A percentile compares a stretch with the other conserved stretches of the same genome.
Conservation (phyloP, 306 rosid genomes). For the Heteromeles arbutifolia region DNA sequence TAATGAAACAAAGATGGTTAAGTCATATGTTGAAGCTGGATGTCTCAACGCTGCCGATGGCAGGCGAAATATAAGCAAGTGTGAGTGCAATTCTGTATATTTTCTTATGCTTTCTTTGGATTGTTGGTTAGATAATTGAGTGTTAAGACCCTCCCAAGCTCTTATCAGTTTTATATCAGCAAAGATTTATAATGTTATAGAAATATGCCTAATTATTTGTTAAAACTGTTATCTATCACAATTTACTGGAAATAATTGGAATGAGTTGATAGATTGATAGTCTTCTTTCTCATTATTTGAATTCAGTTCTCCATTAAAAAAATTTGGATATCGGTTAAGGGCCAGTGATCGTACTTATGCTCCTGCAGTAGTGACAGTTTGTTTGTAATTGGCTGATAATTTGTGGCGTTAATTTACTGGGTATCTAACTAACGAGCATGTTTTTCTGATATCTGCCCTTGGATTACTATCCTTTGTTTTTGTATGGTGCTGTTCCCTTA, state of each 20-base stretch:
- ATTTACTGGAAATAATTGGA: not conserved
- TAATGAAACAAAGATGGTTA: slow-evolving; percentile 48
- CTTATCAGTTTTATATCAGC: not conserved
- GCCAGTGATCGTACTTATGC: not conserved
- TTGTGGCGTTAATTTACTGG: not conserved
- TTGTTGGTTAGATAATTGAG: not conserved
- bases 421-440: not conserved
- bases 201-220: not conserved
- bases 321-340: not conserved
- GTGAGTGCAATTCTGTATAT: slow-evolving; percentile 17
- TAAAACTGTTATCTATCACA: not conserved
- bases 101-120: not conserved
- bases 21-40: slow-evolving; percentile 58
- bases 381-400: not conserved
- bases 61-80: slow-evolving; percentile 37
- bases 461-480: not conserved
- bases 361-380: not conserved
- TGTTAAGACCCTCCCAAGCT: not conserved
- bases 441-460: too few relatives aligned
- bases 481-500: not conserved
- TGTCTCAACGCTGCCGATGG: slow-evolving; percentile 45
- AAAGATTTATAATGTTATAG: not conserved
- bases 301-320: not conserved
- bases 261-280: not conserved
- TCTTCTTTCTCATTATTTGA: not conserved